These are phyloP conservation scores for Tagetes patula DNA, from an alignment of 129 eudicot genomes.

Conservation along the genomic window DNA sequence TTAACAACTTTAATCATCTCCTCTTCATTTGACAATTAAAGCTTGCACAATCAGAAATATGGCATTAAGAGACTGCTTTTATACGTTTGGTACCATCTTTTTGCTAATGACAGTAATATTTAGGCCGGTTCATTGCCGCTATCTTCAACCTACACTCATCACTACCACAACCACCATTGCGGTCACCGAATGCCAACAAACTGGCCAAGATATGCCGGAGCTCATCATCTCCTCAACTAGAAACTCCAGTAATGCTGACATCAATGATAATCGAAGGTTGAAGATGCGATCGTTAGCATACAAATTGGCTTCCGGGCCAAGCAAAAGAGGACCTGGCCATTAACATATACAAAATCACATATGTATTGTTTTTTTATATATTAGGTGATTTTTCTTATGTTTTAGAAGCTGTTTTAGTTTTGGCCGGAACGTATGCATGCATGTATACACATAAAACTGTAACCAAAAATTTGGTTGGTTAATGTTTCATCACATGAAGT, in stretches of 20 bases:
- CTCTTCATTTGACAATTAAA: background rate
- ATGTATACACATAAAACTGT: slow-evolving; percentile 20
- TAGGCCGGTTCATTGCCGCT: no score
- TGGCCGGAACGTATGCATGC: background rate
- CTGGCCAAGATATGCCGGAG: background rate
- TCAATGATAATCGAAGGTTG: background rate
- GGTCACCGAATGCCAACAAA: slow-evolving; percentile 10
- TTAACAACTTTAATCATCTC: background rate
- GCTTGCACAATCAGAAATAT: slow-evolving; percentile 1
- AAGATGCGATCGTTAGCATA: slow-evolving; percentile 22
- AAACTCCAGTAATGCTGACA: background rate
- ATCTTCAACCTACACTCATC: no score
- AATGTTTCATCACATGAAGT: no score
- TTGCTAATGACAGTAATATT: background rate
- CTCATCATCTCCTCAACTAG: slow-evolving; percentile 1
- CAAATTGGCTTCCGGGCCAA: slow-evolving; percentile 42
- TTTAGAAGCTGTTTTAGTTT: no score
- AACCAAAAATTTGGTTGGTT: background rate
- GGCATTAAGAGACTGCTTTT: slow-evolving; percentile 15
- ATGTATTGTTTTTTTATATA: background rate
- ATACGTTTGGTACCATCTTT: slow-evolving; percentile 13
- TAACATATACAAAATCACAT: background rate
- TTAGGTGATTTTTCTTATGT: background rate
- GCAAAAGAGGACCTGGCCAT: slow-evolving; percentile 54
- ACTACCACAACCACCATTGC: slow-evolving; percentile 1